phyloP scores from a whole-genome alignment of 768 basidiomycete genomes.

The Roridomyces roridus region DNA sequence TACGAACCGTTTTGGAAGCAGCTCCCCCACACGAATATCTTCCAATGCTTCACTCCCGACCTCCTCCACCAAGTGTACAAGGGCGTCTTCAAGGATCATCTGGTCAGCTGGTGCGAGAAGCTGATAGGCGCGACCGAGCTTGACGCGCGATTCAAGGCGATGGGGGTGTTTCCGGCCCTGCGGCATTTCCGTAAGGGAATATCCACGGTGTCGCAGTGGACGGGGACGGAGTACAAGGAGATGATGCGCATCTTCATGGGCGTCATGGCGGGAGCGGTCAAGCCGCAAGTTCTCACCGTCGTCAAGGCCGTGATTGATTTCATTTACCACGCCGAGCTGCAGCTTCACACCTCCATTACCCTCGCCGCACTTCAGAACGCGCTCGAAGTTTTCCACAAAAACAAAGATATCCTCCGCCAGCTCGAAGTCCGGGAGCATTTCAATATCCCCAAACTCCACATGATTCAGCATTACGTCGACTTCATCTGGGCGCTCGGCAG shows the following conservation, averaged over 20 bases:
- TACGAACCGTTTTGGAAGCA: slow-evolving; percentile 44
- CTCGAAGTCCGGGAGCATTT: slow-evolving; percentile 32
- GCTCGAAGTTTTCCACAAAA: slow-evolving; percentile 27
- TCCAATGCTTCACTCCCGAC: no score
- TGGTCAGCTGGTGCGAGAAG: slow-evolving; percentile 39
- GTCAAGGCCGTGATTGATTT: slow-evolving; percentile 33
- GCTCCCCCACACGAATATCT: slow-evolving; percentile 47
- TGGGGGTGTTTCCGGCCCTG: slow-evolving; percentile 30
- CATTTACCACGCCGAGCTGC: slow-evolving; percentile 29
- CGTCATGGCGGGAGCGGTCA: slow-evolving; percentile 26
- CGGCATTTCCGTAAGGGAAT: slow-evolving; percentile 43
- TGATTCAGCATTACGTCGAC: slow-evolving; percentile 34
- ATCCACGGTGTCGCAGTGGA: slow-evolving; percentile 38
- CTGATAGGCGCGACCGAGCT: slow-evolving; percentile 34
- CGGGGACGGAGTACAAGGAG: slow-evolving; percentile 37
- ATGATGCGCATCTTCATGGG: slow-evolving; percentile 34
- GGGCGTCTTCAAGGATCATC: slow-evolving; percentile 53
- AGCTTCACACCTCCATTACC: slow-evolving; percentile 26
- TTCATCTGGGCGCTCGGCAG: slow-evolving; percentile 30
- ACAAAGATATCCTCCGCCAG: slow-evolving; percentile 33
- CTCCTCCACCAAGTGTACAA: slow-evolving; percentile 56
- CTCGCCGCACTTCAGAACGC: slow-evolving; percentile 26
- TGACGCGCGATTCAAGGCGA: slow-evolving; percentile 37
- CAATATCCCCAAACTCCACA: slow-evolving; percentile 42
- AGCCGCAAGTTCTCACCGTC: slow-evolving; percentile 11